Conservation (phyloP, 202 grass and related monocot species). For the Zoysia matrella region DNA sequence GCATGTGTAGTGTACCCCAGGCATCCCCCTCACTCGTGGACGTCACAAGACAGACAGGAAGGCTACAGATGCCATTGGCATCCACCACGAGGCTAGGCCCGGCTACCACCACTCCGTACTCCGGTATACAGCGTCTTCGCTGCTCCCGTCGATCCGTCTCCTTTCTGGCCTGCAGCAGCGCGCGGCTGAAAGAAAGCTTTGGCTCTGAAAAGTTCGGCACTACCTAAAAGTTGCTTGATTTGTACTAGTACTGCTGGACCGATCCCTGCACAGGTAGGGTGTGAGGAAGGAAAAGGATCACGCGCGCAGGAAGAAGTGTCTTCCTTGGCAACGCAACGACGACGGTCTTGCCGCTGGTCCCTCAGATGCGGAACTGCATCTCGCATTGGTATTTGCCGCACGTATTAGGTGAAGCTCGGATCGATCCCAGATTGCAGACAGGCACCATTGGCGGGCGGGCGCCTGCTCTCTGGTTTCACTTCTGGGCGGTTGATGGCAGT, state of each 20-base stretch:
- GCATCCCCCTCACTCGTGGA: no score
- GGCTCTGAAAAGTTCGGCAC: slow-evolving; percentile 24
- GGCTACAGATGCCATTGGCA: no score
- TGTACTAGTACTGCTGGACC: background rate
- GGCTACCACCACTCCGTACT: no score
- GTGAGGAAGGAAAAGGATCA: background rate
- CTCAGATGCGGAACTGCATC: no score
- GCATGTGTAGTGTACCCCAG: no score
- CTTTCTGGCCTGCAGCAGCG: background rate
- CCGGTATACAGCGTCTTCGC: background rate
- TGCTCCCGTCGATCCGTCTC: slow-evolving; percentile 3
- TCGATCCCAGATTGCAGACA: background rate
- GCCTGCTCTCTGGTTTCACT: background rate
- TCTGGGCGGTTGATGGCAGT: background rate
- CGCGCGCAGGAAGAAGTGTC: background rate
- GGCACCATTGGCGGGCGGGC: background rate
- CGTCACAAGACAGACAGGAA: no score
- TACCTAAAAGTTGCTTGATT: slow-evolving; percentile 33
- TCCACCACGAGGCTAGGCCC: no score
- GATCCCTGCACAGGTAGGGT: background rate
- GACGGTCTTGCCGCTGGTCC: no score
- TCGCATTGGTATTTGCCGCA: no score
- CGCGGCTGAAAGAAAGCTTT: slow-evolving; percentile 1
- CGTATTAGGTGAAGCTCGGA: no score
- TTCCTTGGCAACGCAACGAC: no score